Evolutionary conservation across 768 basidiomycete species (phyloP), one percentile per base, ranked within the genome.

Genomic region (Boletus subcaerulescens): DNA sequence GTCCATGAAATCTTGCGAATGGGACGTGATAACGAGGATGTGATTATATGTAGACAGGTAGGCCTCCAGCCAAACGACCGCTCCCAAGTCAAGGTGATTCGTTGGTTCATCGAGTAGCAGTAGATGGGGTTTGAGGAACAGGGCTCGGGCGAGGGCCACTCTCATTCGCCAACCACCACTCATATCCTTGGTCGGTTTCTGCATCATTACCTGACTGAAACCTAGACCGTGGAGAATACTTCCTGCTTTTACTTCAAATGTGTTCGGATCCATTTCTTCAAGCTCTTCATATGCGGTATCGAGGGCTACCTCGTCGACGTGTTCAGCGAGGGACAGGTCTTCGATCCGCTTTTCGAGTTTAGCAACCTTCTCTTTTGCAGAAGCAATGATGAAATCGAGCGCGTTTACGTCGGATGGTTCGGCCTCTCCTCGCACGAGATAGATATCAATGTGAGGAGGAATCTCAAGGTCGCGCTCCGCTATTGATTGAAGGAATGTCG

Each of bases 1-100:
- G 73, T 98, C 96, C 92, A 98, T 93, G 80, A 98, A 98, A 78
- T 98, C 96, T 70, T 93, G 91, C n/a, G 96, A 98, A 77, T 99
- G 96, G 46, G 89, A 93, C 9, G 94, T 96, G 77, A 94, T 89
- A 67, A 97, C 91, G 61, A 99, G 84, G 70, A 99, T 98, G 71
- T 99, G 96, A 76, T 96, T 97, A 76, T 99, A 99, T 32, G 93
- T 97, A 31, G 93, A 90, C 40, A 98, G 80, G 74, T 99, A 99
- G 12, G 96, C 96, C 71, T 99, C 96, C 39, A 99, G 79, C 96
- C 96, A 99, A 53, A 98, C 97, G 58, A 98, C 96, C 41, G 96
- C 96, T 55, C 94, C 96, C 54, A 98, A 79, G 79, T 98, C 96
- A 71, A 97, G 79, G 72, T 96, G 94, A 69, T 92, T 93, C 32